phyloP scores from a whole-genome alignment of 306 rosid genomes.

The Prunus mongolica region DNA sequence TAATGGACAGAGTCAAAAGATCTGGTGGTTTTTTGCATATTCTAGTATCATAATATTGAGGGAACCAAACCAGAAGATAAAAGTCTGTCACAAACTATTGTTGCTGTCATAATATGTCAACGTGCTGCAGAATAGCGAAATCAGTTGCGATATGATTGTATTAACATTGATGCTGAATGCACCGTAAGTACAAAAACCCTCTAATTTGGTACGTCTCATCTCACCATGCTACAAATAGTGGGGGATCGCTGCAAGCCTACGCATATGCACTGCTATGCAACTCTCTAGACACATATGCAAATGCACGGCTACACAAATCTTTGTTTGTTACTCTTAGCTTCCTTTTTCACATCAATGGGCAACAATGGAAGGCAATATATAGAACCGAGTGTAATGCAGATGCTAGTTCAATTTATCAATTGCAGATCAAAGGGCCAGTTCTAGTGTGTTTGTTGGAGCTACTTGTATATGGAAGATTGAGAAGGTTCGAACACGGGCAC shows the following conservation, averaged over 20 bases:
- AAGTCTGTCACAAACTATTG: no score
- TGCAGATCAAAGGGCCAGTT: neutral
- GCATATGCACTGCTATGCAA: slow-evolving; percentile 37
- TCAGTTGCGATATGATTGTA: slow-evolving; percentile 18
- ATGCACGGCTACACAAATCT: slow-evolving; percentile 34
- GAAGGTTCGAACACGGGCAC: neutral
- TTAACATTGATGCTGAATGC: slow-evolving; percentile 8
- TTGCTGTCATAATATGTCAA: no score
- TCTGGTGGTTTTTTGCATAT: neutral
- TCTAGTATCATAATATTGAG: neutral
- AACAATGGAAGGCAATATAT: slow-evolving; percentile 5
- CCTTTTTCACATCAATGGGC: neutral
- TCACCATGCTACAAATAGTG: slow-evolving; percentile 42
- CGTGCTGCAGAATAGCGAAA: slow-evolving; percentile 14
- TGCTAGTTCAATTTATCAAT: neutral
- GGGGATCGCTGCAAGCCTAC: slow-evolving; percentile 31
- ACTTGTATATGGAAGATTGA: neutral
- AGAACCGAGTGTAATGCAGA: neutral
- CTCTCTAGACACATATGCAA: neutral
- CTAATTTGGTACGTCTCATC: slow-evolving; percentile 11
- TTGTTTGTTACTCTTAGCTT: slow-evolving; percentile 9
- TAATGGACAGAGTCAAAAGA: no score
- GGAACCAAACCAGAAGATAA: no score
- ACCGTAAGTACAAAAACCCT: slow-evolving; percentile 10
- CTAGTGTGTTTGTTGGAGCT: slow-evolving; percentile 16